Conservation (phyloP, 1,284 basidiomycete species). For the Calocybe gambosa region DNA sequence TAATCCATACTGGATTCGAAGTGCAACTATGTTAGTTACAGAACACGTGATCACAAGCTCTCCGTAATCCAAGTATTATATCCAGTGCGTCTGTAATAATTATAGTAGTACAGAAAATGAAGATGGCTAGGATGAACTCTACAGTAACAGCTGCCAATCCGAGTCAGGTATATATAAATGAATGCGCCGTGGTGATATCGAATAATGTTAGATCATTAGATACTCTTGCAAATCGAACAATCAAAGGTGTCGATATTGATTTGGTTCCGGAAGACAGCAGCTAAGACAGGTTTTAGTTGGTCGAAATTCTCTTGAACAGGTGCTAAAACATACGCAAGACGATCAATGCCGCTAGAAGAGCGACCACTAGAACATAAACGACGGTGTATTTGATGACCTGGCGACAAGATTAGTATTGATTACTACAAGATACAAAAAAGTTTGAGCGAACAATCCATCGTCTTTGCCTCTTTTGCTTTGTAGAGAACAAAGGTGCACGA, state of each 20-base stretch:
- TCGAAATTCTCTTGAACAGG: not conserved
- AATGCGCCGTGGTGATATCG: conserved; percentile 19
- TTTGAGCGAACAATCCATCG: conserved; percentile 74
- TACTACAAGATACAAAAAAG: not conserved
- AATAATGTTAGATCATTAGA: conserved; percentile 47
- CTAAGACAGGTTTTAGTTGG: conserved; percentile 29
- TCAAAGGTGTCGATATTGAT: conserved; percentile 46
- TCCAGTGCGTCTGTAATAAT: conserved; percentile 21
- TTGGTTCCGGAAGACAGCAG: conserved; percentile 62
- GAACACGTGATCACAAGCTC: not conserved
- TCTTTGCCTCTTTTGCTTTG: conserved; percentile 86
- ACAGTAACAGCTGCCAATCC: conserved; percentile 16
- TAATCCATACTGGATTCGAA: conserved; percentile 58
- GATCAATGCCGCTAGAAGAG: conserved; percentile 78
- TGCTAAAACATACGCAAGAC: conserved; percentile 49
- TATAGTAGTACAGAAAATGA: conserved; percentile 27
- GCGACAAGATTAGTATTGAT: conserved; percentile 11
- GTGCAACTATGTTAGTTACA: too few relatives aligned
- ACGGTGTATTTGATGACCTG: conserved; percentile 78
- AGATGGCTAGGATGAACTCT: conserved; percentile 16
- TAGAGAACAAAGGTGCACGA: conserved; percentile 90
- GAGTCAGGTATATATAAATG: conserved; percentile 19
- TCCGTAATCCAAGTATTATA: conserved; percentile 2
- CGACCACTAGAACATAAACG: conserved; percentile 78
- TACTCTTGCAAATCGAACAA: conserved; percentile 72